phyloP scores from a whole-genome alignment of 148 eudicot genomes.

The Nyssa sinensis region DNA sequence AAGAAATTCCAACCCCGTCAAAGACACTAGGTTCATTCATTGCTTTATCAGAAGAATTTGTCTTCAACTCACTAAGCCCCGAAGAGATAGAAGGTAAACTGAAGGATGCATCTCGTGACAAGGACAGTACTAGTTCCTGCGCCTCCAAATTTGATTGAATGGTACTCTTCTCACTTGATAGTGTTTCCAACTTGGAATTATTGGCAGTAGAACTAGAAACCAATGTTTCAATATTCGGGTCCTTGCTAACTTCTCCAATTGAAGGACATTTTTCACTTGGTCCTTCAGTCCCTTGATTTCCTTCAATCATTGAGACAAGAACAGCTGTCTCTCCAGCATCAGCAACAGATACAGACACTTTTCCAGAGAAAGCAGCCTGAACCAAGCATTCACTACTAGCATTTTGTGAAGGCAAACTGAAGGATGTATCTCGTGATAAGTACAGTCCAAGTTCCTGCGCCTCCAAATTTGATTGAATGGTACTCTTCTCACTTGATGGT shows the following conservation, averaged over 20 bases:
- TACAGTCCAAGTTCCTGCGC: no score
- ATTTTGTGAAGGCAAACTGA: slow-evolving; percentile 26
- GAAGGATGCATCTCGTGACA: slow-evolving; percentile 20
- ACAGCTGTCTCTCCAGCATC: slow-evolving; percentile 98
- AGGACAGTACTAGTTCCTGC: slow-evolving; percentile 18
- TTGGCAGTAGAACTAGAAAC: slow-evolving; percentile 23
- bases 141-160: slow-evolving; percentile 22
- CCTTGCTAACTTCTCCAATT: slow-evolving; percentile 16
- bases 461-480: no score
- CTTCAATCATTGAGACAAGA: slow-evolving; percentile 72
- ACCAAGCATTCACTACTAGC: slow-evolving; percentile 28
- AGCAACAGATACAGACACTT: slow-evolving; percentile 77
- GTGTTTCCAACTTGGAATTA: slow-evolving; percentile 25
- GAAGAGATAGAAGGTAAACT: slow-evolving; percentile 15
- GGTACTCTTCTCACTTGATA: slow-evolving; percentile 20
- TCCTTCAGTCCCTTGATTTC: slow-evolving; percentile 33
- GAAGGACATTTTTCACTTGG: slow-evolving; percentile 25
- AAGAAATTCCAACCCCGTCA: slow-evolving; percentile 14
- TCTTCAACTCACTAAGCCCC: slow-evolving; percentile 17
- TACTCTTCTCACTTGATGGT: no score
- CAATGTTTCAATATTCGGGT: slow-evolving; percentile 25
- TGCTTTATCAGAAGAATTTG: slow-evolving; percentile 19
- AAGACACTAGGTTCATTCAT: slow-evolving; percentile 15
- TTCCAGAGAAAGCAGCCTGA: slow-evolving; percentile 54
- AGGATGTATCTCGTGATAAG: no score